These are phyloP conservation scores for Microbotryum saponariae DNA, from an alignment of 1,284 basidiomycete species.

Conservation along the genomic window DNA sequence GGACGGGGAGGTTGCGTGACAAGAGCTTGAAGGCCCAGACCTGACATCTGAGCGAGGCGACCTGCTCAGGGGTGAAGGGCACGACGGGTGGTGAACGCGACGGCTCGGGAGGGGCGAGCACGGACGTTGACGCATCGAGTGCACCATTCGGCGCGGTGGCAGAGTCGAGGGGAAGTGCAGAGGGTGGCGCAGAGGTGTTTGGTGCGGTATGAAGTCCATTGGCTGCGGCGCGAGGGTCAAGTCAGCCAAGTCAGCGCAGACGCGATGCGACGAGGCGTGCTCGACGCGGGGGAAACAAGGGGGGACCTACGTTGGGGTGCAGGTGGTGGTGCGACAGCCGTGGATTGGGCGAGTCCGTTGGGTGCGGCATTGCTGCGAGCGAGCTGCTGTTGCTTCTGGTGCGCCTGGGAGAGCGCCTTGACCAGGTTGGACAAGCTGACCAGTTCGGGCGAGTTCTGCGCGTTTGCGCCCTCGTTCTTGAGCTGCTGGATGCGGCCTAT, in stretches of 20 bases:
- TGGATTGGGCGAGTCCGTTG: slow-evolving; percentile 22
- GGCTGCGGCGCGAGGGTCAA: not conserved
- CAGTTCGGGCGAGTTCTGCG: slow-evolving; percentile 41
- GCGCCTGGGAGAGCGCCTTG: slow-evolving; percentile 31
- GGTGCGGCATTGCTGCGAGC: slow-evolving; percentile 31
- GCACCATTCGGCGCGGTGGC: not conserved
- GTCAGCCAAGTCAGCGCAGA: not conserved
- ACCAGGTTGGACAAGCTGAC: slow-evolving; percentile 41
- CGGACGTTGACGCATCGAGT: not conserved
- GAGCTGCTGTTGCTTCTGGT: slow-evolving; percentile 37
- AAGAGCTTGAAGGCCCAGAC: slow-evolving; percentile 84
- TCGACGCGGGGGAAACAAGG: too few species aligned
- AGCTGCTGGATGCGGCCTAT: slow-evolving; percentile 41
- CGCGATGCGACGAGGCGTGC: not conserved
- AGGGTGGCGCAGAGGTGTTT: not conserved
- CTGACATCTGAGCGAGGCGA: slow-evolving; percentile 69
- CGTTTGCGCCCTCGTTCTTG: slow-evolving; percentile 40
- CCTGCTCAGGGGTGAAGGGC: slow-evolving; percentile 65
- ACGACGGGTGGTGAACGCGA: slow-evolving; percentile 26
- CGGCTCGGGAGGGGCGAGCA: slow-evolving; percentile 6
- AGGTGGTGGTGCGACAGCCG: not conserved
- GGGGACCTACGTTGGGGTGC: not conserved
- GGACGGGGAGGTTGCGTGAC: slow-evolving; percentile 67
- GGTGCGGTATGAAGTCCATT: not conserved
- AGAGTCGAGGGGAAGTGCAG: not conserved